Base-by-base conservation (phyloP, 305 asterid genomes). In the Fraxinus sp. region DNA sequence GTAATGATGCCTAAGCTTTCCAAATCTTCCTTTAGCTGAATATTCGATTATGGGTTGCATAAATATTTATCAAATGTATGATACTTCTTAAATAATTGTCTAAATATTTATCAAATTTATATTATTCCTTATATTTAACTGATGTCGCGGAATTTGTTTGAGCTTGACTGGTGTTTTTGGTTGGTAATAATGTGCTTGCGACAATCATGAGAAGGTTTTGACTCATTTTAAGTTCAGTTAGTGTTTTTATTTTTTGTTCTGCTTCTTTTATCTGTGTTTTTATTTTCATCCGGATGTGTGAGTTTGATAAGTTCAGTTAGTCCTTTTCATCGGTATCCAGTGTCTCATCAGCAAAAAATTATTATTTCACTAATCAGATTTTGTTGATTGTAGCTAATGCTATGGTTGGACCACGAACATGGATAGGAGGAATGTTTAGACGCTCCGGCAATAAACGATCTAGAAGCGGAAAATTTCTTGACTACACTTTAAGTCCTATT, bases 321-420 rank as follows among this genome's bases (percentile, higher is more conserved):
- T 35, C 59, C 49, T 18, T 74, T 75, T 39, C 13, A 49, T 52
- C 41, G 13, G 75, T 9, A 18, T n/a, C 26, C 26, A 57, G 66
- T 37, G 55, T 28, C 36, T 77, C 4, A 44, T 62, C 32, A 13
- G 20, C 66, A 33, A 28, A 75, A n/a, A 55, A 16, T 55, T 80
- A 30, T 74, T 55, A 8, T 16, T 52, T 52, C 64, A 80, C 46
- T 88, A 62, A 79, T 77, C 4, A 26, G 36, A 64, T 73, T 59
- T 74, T 87, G 59, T 55, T 77, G 74, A 79, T 83, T 88, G 87
- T 85, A 95, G 98, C 95, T 92, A 92, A 91, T 93, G 98, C 97
- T 91, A 94, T 96, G 99, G 98, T 93, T 90, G 97, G 98, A 84
- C 95, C 98, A 79, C 90, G 96, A 89, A 88, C 98, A 84, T 96